Conservation (phyloP, 306 rosid genomes). For the Ormosia semicastrata region DNA sequence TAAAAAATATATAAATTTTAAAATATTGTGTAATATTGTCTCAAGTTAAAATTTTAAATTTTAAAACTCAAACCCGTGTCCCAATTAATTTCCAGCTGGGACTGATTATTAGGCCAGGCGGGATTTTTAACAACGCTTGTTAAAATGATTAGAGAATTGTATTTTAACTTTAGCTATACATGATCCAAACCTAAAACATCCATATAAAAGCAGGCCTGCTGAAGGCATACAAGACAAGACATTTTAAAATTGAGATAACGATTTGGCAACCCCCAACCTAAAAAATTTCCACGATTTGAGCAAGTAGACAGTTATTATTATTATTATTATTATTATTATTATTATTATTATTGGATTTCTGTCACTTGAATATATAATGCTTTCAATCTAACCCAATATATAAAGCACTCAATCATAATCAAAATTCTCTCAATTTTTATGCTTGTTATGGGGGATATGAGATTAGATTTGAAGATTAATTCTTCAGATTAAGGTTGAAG, state of each 20-base stretch:
- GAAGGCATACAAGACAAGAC: slow-evolving; percentile 36
- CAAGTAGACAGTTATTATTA: background rate
- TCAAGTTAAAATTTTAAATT: too few relatives aligned
- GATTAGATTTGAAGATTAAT: slow-evolving; percentile 15
- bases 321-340: background rate
- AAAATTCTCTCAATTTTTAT: background rate
- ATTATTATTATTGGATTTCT: background rate
- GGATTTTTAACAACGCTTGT: too few relatives aligned
- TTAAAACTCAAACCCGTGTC: too few relatives aligned
- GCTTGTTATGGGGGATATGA: background rate
- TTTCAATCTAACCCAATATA: slow-evolving; percentile 28
- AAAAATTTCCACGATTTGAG: slow-evolving; percentile 13
- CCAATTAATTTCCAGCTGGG: too few relatives aligned
- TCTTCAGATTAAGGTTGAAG: background rate
- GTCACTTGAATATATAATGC: slow-evolving; percentile 25
- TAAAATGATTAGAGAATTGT: background rate
- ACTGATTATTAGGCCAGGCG: too few relatives aligned
- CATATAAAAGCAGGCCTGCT: slow-evolving; percentile 24
- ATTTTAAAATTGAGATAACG: slow-evolving; percentile 30
- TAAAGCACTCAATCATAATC: slow-evolving; percentile 19
- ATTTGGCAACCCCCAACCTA: slow-evolving; percentile 38
- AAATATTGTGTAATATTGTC: too few relatives aligned
- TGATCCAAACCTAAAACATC: slow-evolving; percentile 12
- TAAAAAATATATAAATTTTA: too few relatives aligned
- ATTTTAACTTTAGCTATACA: slow-evolving; percentile 30